Base-by-base conservation (phyloP, 345 rosid genomes). In the Balakata baccata region DNA sequence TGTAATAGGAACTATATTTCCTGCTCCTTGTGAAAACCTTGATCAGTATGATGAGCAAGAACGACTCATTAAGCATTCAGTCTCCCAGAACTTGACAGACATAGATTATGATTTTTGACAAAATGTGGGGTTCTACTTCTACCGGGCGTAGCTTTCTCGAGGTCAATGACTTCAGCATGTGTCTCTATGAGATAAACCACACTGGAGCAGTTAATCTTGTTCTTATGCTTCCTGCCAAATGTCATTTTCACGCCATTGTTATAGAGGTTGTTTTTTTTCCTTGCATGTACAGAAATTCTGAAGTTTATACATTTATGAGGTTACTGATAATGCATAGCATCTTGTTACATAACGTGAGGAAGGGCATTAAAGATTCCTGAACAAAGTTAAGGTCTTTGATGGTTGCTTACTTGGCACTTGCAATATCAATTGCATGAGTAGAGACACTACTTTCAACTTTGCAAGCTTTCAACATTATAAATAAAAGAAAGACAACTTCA, bases 11-110 rank as follows among this genome's bases (percentile, higher is more conserved):
- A 87, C 89, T 52, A 84, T 94, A 75, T 94, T 87, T 83, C 98
- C 98, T 0, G 82, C 90, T 66, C 98, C 98, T 0, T 94, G 98
- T 22, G 93, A 90, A 80, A 92, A 94, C 76, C 96, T 94, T 43
- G 98, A 94, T 78, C 86, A 79, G 76, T 92, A 90, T 47, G 90
- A 94, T 57, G 97, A 94, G 81, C 88, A 86, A 69, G 91, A 77
- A 53, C 77, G 57, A 77, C 88, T 92, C 1, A 85, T 90, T 20
- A 89, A 84, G 86, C 85, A 20, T 20, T 92, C 99, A 5, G 81
- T 78, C 57, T 80, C 86, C 2, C 97, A 87, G 79, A 90, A 94
- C 77, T 58, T 80, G 62, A 88, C 99, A 6, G 99, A 94, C 78
- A 87, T 94, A 67, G 98, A 94, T 80, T 92, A 92, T 58, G 89